These are phyloP conservation scores for Leishmania lainsoni DNA, from an alignment of 208 protist genomes.

Conservation along the genomic window DNA sequence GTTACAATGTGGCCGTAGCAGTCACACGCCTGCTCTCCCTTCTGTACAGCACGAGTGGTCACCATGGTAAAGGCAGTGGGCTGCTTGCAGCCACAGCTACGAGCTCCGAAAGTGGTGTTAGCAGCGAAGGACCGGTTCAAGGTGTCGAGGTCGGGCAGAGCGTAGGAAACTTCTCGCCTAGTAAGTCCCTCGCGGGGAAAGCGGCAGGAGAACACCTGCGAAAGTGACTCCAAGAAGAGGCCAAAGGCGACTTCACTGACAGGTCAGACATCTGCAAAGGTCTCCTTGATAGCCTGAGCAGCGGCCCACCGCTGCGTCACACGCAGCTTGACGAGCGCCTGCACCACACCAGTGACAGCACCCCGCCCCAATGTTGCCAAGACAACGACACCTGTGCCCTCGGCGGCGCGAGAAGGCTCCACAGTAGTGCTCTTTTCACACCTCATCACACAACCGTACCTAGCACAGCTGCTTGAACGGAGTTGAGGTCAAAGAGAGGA, in stretches of 20 bases:
- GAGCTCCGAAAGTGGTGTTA: constrained; percentile 76
- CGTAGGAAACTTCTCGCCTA: constrained; percentile 80
- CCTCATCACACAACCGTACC: constrained; percentile 10
- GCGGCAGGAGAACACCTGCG: constrained; percentile 83
- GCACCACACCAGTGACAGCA: constrained; percentile 46
- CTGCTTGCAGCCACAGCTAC: constrained; percentile 80
- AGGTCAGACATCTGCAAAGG: constrained; percentile 59
- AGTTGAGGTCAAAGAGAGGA: constrained; percentile 68
- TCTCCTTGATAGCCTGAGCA: constrained; percentile 54
- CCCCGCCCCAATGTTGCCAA: not conserved
- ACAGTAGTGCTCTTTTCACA: not conserved
- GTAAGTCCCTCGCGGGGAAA: constrained; percentile 85
- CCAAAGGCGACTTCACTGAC: constrained; percentile 36
- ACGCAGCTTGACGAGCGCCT: constrained; percentile 68
- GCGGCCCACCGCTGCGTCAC: constrained; percentile 49
- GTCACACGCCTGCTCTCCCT: constrained; percentile 77
- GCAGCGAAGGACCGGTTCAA: constrained; percentile 76
- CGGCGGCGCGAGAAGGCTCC: not conserved
- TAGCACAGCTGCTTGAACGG: constrained; percentile 31
- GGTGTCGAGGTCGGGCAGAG: constrained; percentile 82
- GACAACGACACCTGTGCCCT: not conserved
- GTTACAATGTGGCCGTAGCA: constrained; percentile 83
- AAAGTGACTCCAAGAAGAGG: constrained; percentile 75
- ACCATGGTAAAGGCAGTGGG: constrained; percentile 69
- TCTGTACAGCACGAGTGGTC: constrained; percentile 52